Percentiles rank a stretch among this genome's conserved stretches.
Conservation (phyloP, 1,284 basidiomycete species). For the Xerocomus minutiporus region DNA sequence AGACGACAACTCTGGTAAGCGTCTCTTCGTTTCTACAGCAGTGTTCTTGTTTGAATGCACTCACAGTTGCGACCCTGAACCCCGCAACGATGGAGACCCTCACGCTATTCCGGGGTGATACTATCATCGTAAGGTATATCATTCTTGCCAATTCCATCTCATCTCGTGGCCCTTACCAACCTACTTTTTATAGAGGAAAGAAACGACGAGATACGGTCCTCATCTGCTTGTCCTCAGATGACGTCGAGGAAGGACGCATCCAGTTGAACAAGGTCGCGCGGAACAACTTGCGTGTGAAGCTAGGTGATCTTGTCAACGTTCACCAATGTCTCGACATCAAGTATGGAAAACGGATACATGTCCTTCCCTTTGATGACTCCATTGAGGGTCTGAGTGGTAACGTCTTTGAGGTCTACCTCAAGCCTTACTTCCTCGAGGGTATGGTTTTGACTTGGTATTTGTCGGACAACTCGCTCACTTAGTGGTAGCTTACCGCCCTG, state of each 20-base stretch:
- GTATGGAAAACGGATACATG: slow-evolving; percentile 97
- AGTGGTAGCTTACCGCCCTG: slow-evolving; percentile 78
- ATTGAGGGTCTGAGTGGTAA: slow-evolving; percentile 97
- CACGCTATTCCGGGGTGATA: slow-evolving; percentile 92
- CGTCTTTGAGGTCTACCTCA: slow-evolving; percentile 98
- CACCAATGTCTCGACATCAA: slow-evolving; percentile 98
- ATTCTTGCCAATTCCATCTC: not conserved
- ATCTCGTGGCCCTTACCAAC: slow-evolving; percentile 3
- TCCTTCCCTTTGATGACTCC: slow-evolving; percentile 98
- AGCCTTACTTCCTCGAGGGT: slow-evolving; percentile 99
- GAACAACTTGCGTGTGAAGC: slow-evolving; percentile 96
- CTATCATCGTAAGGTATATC: slow-evolving; percentile 82
- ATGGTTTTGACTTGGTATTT: slow-evolving; percentile 13
- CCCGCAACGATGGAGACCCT: slow-evolving; percentile 96
- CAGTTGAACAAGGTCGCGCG: slow-evolving; percentile 99
- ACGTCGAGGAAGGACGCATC: slow-evolving; percentile 96
- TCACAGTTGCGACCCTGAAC: slow-evolving; percentile 84
- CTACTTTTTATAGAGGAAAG: slow-evolving; percentile 64
- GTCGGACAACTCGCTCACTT: slow-evolving; percentile 10
- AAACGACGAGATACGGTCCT: slow-evolving; percentile 94
- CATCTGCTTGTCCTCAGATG: slow-evolving; percentile 92
- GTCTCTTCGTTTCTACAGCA: not conserved
- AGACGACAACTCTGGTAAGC: slow-evolving; percentile 88
- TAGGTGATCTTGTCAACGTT: slow-evolving; percentile 93
- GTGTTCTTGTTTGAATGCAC: slow-evolving; percentile 3